Conservation (phyloP, 2,329 filamentous ascomycete species). For the Dendrostoma leiphaemia region DNA sequence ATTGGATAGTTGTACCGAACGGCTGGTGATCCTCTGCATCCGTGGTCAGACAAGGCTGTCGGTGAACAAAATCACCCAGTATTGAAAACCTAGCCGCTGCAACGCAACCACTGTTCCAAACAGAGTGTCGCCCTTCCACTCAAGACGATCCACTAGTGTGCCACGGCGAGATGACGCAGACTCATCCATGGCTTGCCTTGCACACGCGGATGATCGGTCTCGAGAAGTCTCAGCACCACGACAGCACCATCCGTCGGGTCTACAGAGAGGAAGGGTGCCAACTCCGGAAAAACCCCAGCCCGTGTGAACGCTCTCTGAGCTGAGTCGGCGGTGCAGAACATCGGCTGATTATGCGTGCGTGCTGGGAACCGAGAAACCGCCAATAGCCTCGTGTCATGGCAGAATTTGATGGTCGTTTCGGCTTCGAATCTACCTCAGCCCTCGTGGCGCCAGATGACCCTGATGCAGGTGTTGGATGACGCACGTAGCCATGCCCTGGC, state of each 20-base stretch:
- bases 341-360: not conserved
- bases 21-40: conserved; percentile 14
- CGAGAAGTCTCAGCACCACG: not conserved
- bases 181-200: not conserved
- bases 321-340: not conserved
- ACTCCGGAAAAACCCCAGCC: not conserved
- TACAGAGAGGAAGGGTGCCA: not conserved
- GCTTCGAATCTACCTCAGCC: not conserved
- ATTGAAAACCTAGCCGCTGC: not conserved
- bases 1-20: conserved; percentile 15
- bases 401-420: conserved; percentile 9
- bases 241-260: not conserved
- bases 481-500: conserved; percentile 1
- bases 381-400: conserved; percentile 8
- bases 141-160: not conserved
- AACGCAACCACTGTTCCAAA: not conserved
- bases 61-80: not conserved
- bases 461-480: conserved; percentile 1
- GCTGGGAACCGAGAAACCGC: conserved; percentile 1
- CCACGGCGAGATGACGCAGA: conserved; percentile 3
- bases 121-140: not conserved
- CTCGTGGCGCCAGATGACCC: conserved; percentile 6
- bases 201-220: not conserved
- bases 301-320: not conserved
- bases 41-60: conserved; percentile 10